Evolutionary conservation across 352 stramenopile species (phyloP).

Genomic region (Pythium brachiatum): DNA sequence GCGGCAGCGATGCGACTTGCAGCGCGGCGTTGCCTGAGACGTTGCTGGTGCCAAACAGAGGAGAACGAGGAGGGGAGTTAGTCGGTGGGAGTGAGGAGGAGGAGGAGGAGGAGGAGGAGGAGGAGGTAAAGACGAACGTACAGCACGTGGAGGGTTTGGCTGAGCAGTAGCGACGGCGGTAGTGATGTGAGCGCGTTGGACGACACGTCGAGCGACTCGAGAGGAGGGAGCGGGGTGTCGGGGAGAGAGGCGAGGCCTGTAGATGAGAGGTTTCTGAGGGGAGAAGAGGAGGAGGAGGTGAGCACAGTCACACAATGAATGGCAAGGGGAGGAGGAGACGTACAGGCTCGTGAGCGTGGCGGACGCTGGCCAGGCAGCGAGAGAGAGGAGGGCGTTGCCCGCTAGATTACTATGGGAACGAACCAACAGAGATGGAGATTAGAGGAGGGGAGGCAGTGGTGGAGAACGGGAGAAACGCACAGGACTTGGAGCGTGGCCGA

Average conservation of each 20-base stretch:
- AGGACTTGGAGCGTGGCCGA: not conserved
- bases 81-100: not conserved
- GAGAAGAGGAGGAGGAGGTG: not conserved
- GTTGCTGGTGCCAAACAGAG: not conserved
- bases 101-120: not conserved
- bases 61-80: not conserved
- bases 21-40: constrained; percentile 4
- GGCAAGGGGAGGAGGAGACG: not conserved
- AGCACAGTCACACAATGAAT: not conserved
- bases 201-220: not conserved
- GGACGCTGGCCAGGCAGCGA: not conserved
- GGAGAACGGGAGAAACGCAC: not conserved
- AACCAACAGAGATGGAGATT: not conserved
- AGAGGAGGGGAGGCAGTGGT: not conserved
- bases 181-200: not conserved
- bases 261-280: not conserved
- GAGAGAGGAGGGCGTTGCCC: not conserved
- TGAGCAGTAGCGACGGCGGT: not conserved
- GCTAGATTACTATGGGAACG: not conserved
- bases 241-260: not conserved
- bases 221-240: not conserved
- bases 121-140: not conserved
- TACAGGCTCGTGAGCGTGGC: not conserved
- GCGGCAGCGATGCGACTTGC: not conserved
- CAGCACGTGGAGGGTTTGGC: not conserved